Evolutionary conservation across 306 rosid species (phyloP).

Genomic region (Purshia tridentata): DNA sequence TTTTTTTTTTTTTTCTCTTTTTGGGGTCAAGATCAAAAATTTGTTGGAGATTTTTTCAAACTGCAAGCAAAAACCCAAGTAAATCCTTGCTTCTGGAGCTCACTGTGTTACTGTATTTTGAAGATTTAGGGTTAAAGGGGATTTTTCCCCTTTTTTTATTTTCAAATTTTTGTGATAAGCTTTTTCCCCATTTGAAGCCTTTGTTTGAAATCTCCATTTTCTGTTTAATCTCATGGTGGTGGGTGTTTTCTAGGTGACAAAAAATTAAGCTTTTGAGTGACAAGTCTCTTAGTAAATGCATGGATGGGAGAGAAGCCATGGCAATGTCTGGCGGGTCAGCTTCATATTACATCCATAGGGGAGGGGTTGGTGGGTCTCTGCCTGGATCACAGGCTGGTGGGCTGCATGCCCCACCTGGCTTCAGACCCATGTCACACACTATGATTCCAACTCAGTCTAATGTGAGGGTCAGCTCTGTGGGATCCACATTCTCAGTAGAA

Average conservation of each 20-base stretch:
- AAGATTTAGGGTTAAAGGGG: constrained; percentile 31
- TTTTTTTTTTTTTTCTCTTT: too few species aligned
- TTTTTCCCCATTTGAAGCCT: constrained; percentile 11
- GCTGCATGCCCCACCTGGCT: constrained; percentile 62
- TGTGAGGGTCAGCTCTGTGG: constrained; percentile 48
- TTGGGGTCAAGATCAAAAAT: constrained; percentile 24
- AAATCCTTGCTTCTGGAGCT: constrained; percentile 28
- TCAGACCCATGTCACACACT: constrained; percentile 60
- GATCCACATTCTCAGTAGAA: constrained; percentile 61
- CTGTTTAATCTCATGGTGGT: constrained; percentile 2
- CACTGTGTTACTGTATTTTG: constrained; percentile 16
- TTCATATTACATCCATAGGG: constrained; percentile 83
- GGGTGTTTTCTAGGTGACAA: constrained; percentile 13
- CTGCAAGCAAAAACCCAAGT: constrained; percentile 31
- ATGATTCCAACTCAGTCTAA: constrained; percentile 57
- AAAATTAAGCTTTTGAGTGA: constrained; percentile 14
- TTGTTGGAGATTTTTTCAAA: constrained; percentile 24
- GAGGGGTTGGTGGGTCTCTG: constrained; percentile 60
- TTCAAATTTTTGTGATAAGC: not conserved
- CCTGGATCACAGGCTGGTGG: constrained; percentile 52
- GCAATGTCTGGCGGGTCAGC: constrained; percentile 79
- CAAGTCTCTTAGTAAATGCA: constrained; percentile 68
- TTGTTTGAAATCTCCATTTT: constrained; percentile 13
- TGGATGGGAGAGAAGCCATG: constrained; percentile 99
- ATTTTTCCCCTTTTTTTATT: not conserved